Base-by-base conservation (phyloP, 768 basidiomycete species). In the Tremella mesenterica region DNA sequence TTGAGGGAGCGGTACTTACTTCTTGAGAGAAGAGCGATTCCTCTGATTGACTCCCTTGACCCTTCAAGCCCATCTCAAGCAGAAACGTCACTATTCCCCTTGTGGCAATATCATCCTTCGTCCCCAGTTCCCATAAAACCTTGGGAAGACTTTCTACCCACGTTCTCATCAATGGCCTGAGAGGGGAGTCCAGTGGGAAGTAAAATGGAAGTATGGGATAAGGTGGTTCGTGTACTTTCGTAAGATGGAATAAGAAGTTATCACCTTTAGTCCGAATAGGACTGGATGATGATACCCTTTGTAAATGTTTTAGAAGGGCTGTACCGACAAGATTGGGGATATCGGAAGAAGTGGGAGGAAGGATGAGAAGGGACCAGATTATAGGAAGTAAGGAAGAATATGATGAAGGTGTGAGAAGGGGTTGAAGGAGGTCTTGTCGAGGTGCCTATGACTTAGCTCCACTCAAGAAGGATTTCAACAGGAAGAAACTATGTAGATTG, bases 81-180 rank as follows among this genome's bases (percentile, higher is more conserved):
- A 93, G 70, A 57, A 85, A 78, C 10, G 78, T 77, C 23, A 88
- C 67, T 36, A 88, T 80, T 16, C 61, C 39, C 59, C 86, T 82
- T 0, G 83, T 83, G 3, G 79, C 74, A 1, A 71, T 60, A 16
- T 79, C 67, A 65, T 87, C 80, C 49, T 72, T 79, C 9, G 72
- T 73, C 2, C 85, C 84, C 9, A 85, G 71, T 70, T 96, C 91
- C 92, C 92, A 96, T 3, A 96, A 75, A 5, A 79, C 78, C 72
- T 81, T 84, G 0, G 91, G 88, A 39, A 95, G 78, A 58, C 85
- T 81, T 25, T 79, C 70, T 16, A 89, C 59, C 89, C 91, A 95
- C 20, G 79, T 79, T 47, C 77, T 74, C 0, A 74, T 20, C 5
- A 48, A 18, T 8, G 44, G 31, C 8, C 65, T 43, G 6, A 67